Percentiles rank a stretch among this genome's conserved stretches.
phyloP scores from a whole-genome alignment of 768 basidiomycete genomes.

The Russula earlei region DNA sequence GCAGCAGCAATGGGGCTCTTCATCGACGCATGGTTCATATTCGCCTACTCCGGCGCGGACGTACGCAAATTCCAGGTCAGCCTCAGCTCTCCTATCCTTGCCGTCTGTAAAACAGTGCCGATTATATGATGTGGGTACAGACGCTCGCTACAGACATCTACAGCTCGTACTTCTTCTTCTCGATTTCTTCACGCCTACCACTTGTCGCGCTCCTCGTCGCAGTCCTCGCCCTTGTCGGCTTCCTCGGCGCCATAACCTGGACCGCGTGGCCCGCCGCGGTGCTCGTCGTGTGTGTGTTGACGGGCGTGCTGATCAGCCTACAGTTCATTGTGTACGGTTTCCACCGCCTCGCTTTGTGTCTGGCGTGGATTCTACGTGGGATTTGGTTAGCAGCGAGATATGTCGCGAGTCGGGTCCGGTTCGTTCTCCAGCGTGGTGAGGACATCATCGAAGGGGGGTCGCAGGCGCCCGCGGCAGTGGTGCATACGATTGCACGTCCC shows the following conservation, averaged over 20 bases:
- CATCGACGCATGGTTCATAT: conserved; percentile 55
- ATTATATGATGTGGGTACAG: conserved; percentile 24
- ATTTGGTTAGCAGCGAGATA: background rate
- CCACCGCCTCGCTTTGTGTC: conserved; percentile 4
- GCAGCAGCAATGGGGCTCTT: conserved; percentile 57
- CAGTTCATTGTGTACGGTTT: conserved; percentile 46
- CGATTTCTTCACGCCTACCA: conserved; percentile 55
- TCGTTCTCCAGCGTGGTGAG: background rate
- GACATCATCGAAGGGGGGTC: background rate
- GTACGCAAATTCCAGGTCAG: conserved; percentile 45
- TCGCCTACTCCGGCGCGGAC: conserved; percentile 49
- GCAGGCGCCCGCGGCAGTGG: background rate
- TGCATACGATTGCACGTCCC: background rate
- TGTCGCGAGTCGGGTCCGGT: background rate
- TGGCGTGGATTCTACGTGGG: conserved; percentile 8
- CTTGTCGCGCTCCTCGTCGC: conserved; percentile 51
- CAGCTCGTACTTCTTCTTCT: conserved; percentile 56
- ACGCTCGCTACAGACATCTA: conserved; percentile 46
- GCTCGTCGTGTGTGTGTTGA: conserved; percentile 44
- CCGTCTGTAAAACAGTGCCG: background rate
- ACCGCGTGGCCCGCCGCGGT: conserved; percentile 55
- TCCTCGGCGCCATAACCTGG: conserved; percentile 54
- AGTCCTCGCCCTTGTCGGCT: conserved; percentile 46
- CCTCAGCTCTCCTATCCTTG: conserved; percentile 5
- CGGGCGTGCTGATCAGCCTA: conserved; percentile 50